phyloP scores from a whole-genome alignment of 2,329 filamentous ascomycete genomes.

The Diaporthe sp. region DNA sequence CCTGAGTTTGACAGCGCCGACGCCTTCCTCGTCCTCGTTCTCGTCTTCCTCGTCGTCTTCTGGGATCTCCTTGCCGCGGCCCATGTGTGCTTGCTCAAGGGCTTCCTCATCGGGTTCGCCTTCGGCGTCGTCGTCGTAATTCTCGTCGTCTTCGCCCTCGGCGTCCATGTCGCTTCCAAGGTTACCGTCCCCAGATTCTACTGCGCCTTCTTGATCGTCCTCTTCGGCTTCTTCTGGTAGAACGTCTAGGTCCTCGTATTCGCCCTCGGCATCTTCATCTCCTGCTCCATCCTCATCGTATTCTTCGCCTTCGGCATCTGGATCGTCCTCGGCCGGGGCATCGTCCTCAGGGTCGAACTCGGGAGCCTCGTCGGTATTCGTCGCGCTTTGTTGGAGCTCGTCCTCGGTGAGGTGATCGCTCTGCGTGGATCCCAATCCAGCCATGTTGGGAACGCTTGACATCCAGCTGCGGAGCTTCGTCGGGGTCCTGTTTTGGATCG shows the following conservation, averaged over 20 bases:
- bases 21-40: constrained; percentile 65
- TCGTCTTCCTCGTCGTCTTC: constrained; percentile 44
- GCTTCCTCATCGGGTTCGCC: constrained; percentile 47
- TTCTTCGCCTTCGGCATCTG: constrained; percentile 51
- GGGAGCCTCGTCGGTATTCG: constrained; percentile 62
- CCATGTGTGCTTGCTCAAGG: constrained; percentile 30
- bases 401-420: constrained; percentile 69
- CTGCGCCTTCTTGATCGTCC: constrained; percentile 49
- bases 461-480: constrained; percentile 28
- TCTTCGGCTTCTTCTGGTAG: constrained; percentile 52
- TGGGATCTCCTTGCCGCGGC: constrained; percentile 40
- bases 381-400: constrained; percentile 68
- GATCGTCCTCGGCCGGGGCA: constrained; percentile 46
- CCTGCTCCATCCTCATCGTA: constrained; percentile 51
- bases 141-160: constrained; percentile 41
- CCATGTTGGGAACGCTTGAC: constrained; percentile 32
- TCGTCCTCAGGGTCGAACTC: constrained; percentile 55
- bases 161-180: constrained; percentile 43
- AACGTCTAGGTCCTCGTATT: constrained; percentile 56
- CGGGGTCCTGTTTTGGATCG: constrained; percentile 21
- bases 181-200: constrained; percentile 42
- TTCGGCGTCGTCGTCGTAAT: constrained; percentile 51
- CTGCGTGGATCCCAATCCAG: constrained; percentile 55
- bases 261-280: constrained; percentile 50
- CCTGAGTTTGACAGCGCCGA: constrained; percentile 69